Conservation (phyloP, 768 basidiomycete species). For the Trichaptum fuscoviolaceum region DNA sequence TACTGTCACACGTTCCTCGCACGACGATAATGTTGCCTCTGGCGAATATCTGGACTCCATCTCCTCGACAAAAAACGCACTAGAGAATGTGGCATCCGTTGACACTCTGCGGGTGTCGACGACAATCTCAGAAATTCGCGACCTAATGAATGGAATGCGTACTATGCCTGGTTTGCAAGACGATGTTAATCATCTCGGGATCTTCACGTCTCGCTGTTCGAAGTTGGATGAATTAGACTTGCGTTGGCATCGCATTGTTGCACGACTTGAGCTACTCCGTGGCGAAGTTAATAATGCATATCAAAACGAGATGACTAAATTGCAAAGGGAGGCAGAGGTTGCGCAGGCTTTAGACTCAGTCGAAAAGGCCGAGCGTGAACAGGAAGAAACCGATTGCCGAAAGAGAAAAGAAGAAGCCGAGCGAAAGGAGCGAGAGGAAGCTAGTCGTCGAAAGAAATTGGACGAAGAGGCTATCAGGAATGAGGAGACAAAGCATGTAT, state of each 20-base stretch:
- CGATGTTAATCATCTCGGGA: neutral
- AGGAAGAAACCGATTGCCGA: constrained; percentile 24
- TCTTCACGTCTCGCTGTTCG: neutral
- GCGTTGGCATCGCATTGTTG: neutral
- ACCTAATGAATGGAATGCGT: neutral
- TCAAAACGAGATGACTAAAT: neutral
- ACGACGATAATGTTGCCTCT: neutral
- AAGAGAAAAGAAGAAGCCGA: constrained; percentile 18
- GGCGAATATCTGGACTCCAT: neutral
- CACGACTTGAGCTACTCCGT: neutral
- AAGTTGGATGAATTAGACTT: neutral
- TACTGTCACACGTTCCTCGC: neutral
- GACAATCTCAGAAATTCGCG: neutral
- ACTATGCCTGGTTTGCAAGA: neutral
- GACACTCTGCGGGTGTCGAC: neutral
- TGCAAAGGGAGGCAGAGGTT: neutral
- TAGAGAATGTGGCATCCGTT: neutral
- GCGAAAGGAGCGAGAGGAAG: constrained; percentile 25
- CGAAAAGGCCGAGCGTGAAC: neutral
- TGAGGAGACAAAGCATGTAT: constrained; percentile 15
- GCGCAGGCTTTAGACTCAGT: neutral
- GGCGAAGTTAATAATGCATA: neutral
- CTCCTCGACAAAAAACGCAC: neutral
- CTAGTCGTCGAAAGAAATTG: constrained; percentile 17
- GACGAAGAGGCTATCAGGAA: constrained; percentile 20